Conservation (phyloP, 1,284 basidiomycete species). For the Mycosarcoma maydis region DNA sequence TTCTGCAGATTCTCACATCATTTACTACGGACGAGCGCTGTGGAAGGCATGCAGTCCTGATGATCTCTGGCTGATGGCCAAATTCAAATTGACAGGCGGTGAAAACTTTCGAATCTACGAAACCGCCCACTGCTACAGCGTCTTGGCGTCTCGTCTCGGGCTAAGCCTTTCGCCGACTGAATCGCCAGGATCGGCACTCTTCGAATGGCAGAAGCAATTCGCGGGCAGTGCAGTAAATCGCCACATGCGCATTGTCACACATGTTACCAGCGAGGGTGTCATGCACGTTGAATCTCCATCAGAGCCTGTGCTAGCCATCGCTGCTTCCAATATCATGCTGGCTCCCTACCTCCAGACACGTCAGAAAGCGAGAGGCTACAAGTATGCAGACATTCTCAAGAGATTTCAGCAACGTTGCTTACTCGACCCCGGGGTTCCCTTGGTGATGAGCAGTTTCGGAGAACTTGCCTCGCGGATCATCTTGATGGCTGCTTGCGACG, state of each 20-base stretch:
- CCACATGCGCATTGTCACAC: slow-evolving; percentile 18
- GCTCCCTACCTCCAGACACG: not conserved
- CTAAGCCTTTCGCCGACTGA: not conserved
- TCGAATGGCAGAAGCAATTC: not conserved
- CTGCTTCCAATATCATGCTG: slow-evolving; percentile 13
- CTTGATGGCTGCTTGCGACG: slow-evolving; percentile 21
- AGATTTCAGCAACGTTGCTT: slow-evolving; percentile 3
- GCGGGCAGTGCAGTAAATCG: not conserved
- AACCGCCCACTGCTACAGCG: not conserved
- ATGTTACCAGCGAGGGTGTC: not conserved
- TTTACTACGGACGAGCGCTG: slow-evolving; percentile 24
- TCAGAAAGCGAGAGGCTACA: not conserved
- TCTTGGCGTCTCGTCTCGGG: slow-evolving; percentile 13
- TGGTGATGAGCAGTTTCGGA: slow-evolving; percentile 10
- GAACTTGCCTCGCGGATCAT: slow-evolving; percentile 10
- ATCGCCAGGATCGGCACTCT: not conserved
- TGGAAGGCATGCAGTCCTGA: slow-evolving; percentile 3
- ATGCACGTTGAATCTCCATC: slow-evolving; percentile 6
- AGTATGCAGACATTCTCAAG: slow-evolving; percentile 3
- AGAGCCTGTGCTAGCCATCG: slow-evolving; percentile 20
- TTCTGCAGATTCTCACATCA: not conserved
- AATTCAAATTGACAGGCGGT: not conserved
- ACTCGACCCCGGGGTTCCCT: not conserved
- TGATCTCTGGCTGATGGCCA: slow-evolving; percentile 4
- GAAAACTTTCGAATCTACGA: not conserved